Conservation (phyloP, 768 basidiomycete genomes). For the Leccinum longicurvipes region DNA sequence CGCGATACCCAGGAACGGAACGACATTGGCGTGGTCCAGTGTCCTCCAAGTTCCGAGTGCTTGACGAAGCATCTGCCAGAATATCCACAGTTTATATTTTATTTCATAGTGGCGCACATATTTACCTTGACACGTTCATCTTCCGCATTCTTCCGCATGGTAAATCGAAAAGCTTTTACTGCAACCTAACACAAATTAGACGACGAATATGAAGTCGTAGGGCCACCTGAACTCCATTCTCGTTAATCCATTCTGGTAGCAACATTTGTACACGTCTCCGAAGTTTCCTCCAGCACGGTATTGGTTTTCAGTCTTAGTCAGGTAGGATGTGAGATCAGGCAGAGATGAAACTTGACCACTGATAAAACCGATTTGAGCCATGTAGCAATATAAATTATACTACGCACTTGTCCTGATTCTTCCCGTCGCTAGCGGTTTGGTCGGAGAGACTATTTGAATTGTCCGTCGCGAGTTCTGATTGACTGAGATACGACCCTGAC, state of each 20-base stretch:
- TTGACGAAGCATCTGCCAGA: too few species aligned
- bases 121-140: neutral
- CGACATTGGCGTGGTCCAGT: too few species aligned
- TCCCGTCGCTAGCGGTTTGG: too few species aligned
- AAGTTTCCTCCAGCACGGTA: neutral
- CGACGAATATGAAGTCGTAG: neutral
- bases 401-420: too few species aligned
- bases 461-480: too few species aligned
- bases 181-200: neutral
- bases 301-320: neutral
- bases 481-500: too few species aligned
- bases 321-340: neutral
- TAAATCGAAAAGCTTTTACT: neutral
- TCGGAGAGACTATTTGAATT: too few species aligned
- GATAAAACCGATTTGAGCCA: neutral
- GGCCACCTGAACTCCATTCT: neutral
- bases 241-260: too few species aligned
- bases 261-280: neutral
- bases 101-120: too few species aligned
- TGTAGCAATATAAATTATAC: neutral
- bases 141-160: neutral
- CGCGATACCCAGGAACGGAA: too few species aligned
- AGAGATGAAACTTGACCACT: neutral
- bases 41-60: too few species aligned
- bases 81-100: too few species aligned